A percentile compares a stretch with the other conserved stretches of the same genome.
Conservation (phyloP, 2,329 filamentous ascomycete genomes). For the Biscogniauxia marginata region DNA sequence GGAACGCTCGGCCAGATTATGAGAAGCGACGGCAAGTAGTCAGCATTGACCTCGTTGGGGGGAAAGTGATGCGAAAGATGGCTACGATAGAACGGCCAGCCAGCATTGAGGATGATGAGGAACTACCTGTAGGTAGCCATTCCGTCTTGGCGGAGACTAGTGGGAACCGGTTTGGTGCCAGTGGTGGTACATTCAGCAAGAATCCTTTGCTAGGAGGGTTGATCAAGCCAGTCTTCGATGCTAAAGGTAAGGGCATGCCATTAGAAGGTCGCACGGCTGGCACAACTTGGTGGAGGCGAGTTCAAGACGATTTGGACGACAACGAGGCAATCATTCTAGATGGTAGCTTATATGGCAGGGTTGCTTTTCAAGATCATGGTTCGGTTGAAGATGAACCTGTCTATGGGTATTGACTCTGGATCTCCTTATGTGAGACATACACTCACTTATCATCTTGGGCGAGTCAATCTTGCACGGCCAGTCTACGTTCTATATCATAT, state of each 20-base stretch:
- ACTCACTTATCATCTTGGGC: too few relatives aligned
- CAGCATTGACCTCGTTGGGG: slow-evolving; percentile 77
- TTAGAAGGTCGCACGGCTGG: slow-evolving; percentile 43
- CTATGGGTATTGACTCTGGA: slow-evolving; percentile 31
- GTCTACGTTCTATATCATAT: too few relatives aligned
- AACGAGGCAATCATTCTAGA: slow-evolving; percentile 60
- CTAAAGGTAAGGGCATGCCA: slow-evolving; percentile 49
- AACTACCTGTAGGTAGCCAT: slow-evolving; percentile 15
- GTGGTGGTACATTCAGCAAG: slow-evolving; percentile 62
- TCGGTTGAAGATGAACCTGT: slow-evolving; percentile 38
- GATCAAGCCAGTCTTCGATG: slow-evolving; percentile 62
- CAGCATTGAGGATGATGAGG: slow-evolving; percentile 44
- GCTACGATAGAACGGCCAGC: slow-evolving; percentile 58
- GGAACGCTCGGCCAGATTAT: slow-evolving; percentile 80
- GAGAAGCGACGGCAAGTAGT: slow-evolving; percentile 84
- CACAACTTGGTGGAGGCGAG: slow-evolving; percentile 53
- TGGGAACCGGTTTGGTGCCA: slow-evolving; percentile 33
- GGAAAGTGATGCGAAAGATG: slow-evolving; percentile 74
- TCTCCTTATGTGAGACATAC: too few relatives aligned
- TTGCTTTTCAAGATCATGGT: slow-evolving; percentile 7
- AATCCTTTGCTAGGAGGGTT: slow-evolving; percentile 67
- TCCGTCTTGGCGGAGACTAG: slow-evolving; percentile 33
- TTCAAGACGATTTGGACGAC: slow-evolving; percentile 59
- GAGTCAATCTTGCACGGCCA: too few relatives aligned
- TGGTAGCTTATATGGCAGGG: slow-evolving; percentile 48